Conservation (phyloP, 257 asterid genomes). For the Solanum pinnatisectum region DNA sequence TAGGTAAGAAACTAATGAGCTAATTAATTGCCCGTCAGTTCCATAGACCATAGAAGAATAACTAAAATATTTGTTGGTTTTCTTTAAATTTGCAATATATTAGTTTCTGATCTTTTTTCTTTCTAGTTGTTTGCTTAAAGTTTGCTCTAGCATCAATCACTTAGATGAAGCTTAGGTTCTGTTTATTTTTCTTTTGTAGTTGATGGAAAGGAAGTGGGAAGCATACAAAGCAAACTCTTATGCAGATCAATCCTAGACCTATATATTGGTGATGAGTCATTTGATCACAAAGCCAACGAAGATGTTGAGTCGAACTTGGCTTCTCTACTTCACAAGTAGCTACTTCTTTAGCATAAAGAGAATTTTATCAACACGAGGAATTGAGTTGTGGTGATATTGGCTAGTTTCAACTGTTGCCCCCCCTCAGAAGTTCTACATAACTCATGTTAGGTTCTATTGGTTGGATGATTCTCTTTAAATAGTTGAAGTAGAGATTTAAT, state of each 20-base stretch:
- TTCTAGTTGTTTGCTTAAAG: background rate
- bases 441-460: background rate
- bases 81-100: background rate
- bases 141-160: background rate
- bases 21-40: background rate
- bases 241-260: slow-evolving; percentile 73
- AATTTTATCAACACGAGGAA: background rate
- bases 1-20: background rate
- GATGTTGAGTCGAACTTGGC: slow-evolving; percentile 62
- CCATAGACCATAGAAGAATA: background rate
- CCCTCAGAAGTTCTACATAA: background rate
- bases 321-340: slow-evolving; percentile 43
- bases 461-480: background rate
- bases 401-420: too few relatives aligned
- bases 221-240: slow-evolving; percentile 68
- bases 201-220: slow-evolving; percentile 80
- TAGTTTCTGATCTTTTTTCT: background rate
- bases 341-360: background rate
- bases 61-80: background rate
- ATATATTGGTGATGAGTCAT: slow-evolving; percentile 79
- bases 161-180: background rate
- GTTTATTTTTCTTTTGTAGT: slow-evolving; percentile 29
- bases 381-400: background rate
- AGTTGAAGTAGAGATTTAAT: background rate
- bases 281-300: slow-evolving; percentile 77